Percentiles rank a stretch among this genome's conserved stretches.
These are phyloP conservation scores for Trichocomaceae sp. DNA, from an alignment of 2,329 filamentous ascomycete species.

Conservation along the genomic window DNA sequence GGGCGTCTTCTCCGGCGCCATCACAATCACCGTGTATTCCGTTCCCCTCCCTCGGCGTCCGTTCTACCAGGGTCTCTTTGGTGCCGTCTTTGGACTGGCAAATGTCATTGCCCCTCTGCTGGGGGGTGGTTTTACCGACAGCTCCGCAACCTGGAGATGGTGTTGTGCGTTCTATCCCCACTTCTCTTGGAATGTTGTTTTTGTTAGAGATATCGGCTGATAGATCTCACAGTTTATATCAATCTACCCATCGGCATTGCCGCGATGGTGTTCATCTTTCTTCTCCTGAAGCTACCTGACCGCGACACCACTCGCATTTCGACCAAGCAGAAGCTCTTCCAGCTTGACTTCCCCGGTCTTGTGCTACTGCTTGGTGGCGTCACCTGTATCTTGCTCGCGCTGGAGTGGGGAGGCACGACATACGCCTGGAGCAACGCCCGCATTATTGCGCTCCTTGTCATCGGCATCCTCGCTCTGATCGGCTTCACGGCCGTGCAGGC, in stretches of 20 bases:
- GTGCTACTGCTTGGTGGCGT: too few species aligned
- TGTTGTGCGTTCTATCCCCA: constrained; percentile 25
- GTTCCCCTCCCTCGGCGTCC: constrained; percentile 20
- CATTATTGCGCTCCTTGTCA: constrained; percentile 15
- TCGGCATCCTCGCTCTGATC: constrained; percentile 17
- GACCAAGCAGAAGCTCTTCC: not conserved
- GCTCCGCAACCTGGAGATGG: constrained; percentile 27
- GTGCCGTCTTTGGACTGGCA: constrained; percentile 30
- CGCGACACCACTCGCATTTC: not conserved
- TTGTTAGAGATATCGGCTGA: too few species aligned
- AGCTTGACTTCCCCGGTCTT: constrained; percentile 41
- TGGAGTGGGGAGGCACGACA: too few species aligned
- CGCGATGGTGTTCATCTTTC: constrained; percentile 16
- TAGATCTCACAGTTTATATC: too few species aligned
- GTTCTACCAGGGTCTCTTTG: constrained; percentile 57
- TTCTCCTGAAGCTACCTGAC: not conserved
- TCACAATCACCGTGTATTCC: not conserved
- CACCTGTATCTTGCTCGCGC: too few species aligned
- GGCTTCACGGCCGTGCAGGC: constrained; percentile 17
- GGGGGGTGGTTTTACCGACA: constrained; percentile 27
- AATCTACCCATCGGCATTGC: constrained; percentile 20
- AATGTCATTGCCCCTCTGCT: constrained; percentile 23
- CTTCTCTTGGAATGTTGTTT: too few species aligned
- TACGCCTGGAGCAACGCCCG: too few species aligned
- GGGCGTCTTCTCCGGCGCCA: constrained; percentile 29